phyloP scores from a whole-genome alignment of 2,329 filamentous ascomycete species.

The Aspergillus ochraceoroseus region DNA sequence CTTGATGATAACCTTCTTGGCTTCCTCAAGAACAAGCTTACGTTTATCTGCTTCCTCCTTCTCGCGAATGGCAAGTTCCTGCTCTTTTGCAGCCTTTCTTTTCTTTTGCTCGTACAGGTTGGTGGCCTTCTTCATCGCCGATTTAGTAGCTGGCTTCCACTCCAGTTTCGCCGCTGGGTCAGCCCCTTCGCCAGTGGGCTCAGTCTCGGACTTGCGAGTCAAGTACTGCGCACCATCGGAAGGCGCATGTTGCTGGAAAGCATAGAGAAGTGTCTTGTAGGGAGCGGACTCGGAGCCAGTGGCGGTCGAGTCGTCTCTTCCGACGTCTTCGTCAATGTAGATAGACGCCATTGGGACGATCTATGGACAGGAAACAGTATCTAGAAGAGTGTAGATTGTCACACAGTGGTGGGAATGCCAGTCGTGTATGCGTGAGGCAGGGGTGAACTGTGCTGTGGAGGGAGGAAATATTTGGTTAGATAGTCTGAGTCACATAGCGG shows the following conservation, averaged over 20 bases:
- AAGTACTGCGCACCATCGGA: conserved; percentile 59
- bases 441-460: background rate
- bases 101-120: conserved; percentile 69
- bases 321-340: conserved; percentile 77
- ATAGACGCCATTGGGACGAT: conserved; percentile 42
- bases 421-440: too few relatives aligned
- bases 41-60: conserved; percentile 68
- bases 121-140: conserved; percentile 77
- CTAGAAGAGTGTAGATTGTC: background rate
- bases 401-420: too few relatives aligned
- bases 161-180: conserved; percentile 60
- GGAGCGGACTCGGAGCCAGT: conserved; percentile 67
- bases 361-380: background rate
- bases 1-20: conserved; percentile 67
- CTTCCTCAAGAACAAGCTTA: conserved; percentile 69
- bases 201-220: conserved; percentile 62
- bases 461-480: background rate
- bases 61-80: conserved; percentile 65
- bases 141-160: conserved; percentile 80
- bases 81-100: conserved; percentile 78
- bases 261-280: conserved; percentile 75
- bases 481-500: conserved; percentile 4
- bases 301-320: conserved; percentile 62
- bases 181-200: conserved; percentile 55
- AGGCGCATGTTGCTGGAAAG: conserved; percentile 66